phyloP scores from a whole-genome alignment of 352 stramenopile species.

The Phytopythium boreale region DNA sequence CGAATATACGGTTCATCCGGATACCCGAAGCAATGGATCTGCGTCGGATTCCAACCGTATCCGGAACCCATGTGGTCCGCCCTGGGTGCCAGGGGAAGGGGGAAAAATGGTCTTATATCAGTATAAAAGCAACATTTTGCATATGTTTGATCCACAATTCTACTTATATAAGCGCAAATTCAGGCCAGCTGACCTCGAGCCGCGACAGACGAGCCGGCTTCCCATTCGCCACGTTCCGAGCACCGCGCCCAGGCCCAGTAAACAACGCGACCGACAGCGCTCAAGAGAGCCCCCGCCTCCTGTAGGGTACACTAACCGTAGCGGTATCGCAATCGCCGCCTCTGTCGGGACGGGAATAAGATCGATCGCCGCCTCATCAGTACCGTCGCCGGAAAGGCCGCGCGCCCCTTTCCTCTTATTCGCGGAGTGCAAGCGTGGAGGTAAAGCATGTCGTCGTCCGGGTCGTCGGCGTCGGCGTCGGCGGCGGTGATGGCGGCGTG shows the following conservation, averaged over 20 bases:
- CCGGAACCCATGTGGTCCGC: neutral
- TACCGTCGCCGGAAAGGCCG: neutral
- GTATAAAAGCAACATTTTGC: neutral
- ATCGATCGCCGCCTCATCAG: neutral
- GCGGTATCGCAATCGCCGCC: no score
- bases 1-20: no score
- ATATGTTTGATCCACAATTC: neutral
- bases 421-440: neutral
- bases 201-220: no score
- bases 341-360: neutral
- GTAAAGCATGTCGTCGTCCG: neutral
- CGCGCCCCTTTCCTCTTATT: neutral
- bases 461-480: neutral
- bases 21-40: no score
- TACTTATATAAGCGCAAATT: neutral
- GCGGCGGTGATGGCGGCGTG: constrained; percentile 30
- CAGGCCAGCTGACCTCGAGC: no score
- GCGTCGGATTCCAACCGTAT: neutral
- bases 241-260: no score
- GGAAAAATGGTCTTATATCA: neutral
- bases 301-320: no score
- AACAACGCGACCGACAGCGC: no score
- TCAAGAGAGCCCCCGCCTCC: no score
- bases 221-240: no score
- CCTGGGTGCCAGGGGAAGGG: neutral